These are phyloP conservation scores for Auricularia sp. DNA, from an alignment of 768 basidiomycete species.

Conservation along the genomic window DNA sequence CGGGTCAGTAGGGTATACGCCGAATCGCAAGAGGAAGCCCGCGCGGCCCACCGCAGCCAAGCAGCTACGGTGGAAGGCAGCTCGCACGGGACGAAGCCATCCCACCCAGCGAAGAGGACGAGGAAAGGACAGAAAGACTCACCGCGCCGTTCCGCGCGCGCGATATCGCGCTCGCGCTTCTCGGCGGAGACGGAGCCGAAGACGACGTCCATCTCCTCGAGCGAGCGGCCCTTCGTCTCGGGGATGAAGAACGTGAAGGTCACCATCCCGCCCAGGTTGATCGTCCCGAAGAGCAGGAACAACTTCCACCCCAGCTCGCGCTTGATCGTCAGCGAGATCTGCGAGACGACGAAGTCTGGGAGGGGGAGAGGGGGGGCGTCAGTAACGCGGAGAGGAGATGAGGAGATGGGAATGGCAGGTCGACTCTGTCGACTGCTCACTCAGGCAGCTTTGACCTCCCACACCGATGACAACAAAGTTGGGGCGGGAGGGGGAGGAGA, in stretches of 20 bases:
- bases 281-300: constrained; percentile 66
- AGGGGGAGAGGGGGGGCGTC: not conserved
- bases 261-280: constrained; percentile 64
- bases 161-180: constrained; percentile 43
- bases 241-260: constrained; percentile 44
- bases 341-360: constrained; percentile 60
- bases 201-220: constrained; percentile 48
- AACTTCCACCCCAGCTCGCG: constrained; percentile 59
- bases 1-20: too few species aligned
- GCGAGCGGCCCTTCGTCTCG: constrained; percentile 30
- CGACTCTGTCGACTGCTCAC: too few species aligned
- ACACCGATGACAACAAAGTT: too few species aligned
- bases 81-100: too few species aligned
- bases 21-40: too few species aligned
- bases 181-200: constrained; percentile 50
- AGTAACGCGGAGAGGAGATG: not conserved
- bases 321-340: constrained; percentile 56
- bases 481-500: too few species aligned
- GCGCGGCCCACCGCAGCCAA: too few species aligned
- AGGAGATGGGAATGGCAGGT: not conserved
- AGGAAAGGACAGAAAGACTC: not conserved
- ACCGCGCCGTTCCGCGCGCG: not conserved
- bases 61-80: too few species aligned
- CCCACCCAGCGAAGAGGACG: too few species aligned
- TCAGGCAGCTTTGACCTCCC: too few species aligned